Base-by-base conservation (phyloP, 805 yeast genomes). In the Lipomyces lipofer region DNA sequence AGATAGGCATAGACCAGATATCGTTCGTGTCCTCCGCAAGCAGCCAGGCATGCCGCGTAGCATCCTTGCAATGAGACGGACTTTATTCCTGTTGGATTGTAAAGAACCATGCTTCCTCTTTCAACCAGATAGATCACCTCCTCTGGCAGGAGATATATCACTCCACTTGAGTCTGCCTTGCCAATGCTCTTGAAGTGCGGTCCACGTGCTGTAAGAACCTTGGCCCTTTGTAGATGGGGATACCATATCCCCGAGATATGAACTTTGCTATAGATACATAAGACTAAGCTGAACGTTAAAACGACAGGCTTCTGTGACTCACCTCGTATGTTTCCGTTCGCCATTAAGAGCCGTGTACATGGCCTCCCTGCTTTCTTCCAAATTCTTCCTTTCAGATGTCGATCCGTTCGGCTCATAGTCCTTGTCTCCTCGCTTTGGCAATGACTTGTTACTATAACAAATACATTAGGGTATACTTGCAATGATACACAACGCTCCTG, bases 391-490 rank as follows among this genome's bases (percentile, higher is more conserved):
- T 66, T 87, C 94, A 4, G 73, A 66, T 4, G 64, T 62, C 0
- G 90, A 83, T 0, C 88, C 89, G 66, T 85, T 92, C 0, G 95
- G 96, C 56, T 83, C 95, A 61, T 82, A 86, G 61, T 88, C 96
- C 67, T 91, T 91, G 53, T 83, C 90, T 1, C 96, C 96, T 56
- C 92, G 73, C 60, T 82, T 85, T 2, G 91, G 91, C 1, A 84
- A 38, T 9, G 47, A 44, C 30, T 51, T 49, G 30, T 49, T 62
- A 35, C 52, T 60, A 39, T 5, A 27, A 21, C 13, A 24, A 27
- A 17, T n/a, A n/a, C n/a, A n/a, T n/a, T n/a, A 43, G 27, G 7
- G 6, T 24, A 4, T 28, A 3, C 1, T 22, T 32, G 12, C 21
- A 27, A n/a, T 2, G 33, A 24, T 43, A 17, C 38, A 47, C 52